phyloP scores from a whole-genome alignment of 108 stramenopile genomes.

The Cyclotella sp. region DNA sequence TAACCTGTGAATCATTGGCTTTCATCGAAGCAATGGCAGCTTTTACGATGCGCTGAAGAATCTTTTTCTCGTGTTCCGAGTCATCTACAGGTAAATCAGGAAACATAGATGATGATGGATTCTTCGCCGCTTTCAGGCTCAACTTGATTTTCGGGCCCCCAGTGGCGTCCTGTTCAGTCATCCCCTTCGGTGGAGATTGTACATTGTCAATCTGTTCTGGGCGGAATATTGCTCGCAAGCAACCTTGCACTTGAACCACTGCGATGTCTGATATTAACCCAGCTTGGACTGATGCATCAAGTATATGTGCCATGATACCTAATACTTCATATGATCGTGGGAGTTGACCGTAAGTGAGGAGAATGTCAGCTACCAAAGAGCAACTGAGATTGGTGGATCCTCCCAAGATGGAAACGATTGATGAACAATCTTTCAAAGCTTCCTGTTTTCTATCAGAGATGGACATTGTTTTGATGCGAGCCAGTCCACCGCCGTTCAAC shows the following conservation, averaged over 20 bases:
- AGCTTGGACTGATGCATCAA: slow-evolving; percentile 74
- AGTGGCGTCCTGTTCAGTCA: slow-evolving; percentile 3
- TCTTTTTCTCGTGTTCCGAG: slow-evolving; percentile 61
- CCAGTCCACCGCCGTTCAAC: slow-evolving; percentile 31
- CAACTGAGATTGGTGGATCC: slow-evolving; percentile 75
- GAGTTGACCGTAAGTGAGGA: slow-evolving; percentile 75
- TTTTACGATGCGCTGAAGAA: slow-evolving; percentile 74
- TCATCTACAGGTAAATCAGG: slow-evolving; percentile 45
- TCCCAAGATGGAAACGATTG: slow-evolving; percentile 42
- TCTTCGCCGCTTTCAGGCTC: slow-evolving; percentile 34
- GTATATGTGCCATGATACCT: slow-evolving; percentile 64
- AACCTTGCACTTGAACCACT: slow-evolving; percentile 69
- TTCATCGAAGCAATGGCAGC: slow-evolving; percentile 74
- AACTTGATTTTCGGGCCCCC: slow-evolving; percentile 41
- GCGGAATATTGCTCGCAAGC: slow-evolving; percentile 66
- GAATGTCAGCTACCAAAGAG: slow-evolving; percentile 78
- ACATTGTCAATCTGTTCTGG: slow-evolving; percentile 48
- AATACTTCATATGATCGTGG: slow-evolving; percentile 77
- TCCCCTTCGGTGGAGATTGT: slow-evolving; percentile 16
- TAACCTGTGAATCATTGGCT: slow-evolving; percentile 69
- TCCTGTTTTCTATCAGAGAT: slow-evolving; percentile 17
- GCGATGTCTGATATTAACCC: slow-evolving; percentile 72
- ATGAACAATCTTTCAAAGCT: slow-evolving; percentile 12
- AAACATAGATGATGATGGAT: slow-evolving; percentile 29
- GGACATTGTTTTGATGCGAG: slow-evolving; percentile 12